These are phyloP conservation scores for Ambrosia trifida DNA, from an alignment of 129 eudicot genomes.

Conservation along the genomic window DNA sequence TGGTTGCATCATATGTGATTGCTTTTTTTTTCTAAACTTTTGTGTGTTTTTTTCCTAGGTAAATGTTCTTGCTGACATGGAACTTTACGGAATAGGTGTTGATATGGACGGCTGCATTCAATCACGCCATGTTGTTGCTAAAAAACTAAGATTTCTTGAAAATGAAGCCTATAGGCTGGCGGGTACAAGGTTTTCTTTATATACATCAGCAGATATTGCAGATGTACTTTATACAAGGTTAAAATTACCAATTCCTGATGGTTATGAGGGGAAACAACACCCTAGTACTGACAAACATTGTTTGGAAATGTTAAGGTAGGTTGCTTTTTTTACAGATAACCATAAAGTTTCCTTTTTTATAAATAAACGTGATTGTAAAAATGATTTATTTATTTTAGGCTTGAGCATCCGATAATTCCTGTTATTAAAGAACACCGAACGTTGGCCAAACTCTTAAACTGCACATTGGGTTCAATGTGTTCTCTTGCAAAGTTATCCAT, in stretches of 20 bases:
- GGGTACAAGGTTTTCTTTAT: conserved; percentile 82
- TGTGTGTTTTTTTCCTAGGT: conserved; percentile 46
- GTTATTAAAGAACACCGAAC: conserved; percentile 95
- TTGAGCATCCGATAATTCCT: conserved; percentile 90
- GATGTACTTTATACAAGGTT: conserved; percentile 79
- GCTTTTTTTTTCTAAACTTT: neutral
- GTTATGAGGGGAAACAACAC: conserved; percentile 76
- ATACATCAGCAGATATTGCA: conserved; percentile 92
- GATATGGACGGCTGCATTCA: conserved; percentile 95
- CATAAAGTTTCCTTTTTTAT: neutral
- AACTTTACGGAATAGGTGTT: conserved; percentile 86
- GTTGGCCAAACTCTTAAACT: conserved; percentile 74
- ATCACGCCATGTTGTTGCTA: conserved; percentile 69
- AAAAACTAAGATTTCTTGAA: conserved; percentile 75
- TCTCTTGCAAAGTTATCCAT: conserved; percentile 80
- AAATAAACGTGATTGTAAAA: neutral
- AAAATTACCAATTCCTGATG: conserved; percentile 85
- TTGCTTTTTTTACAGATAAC: neutral
- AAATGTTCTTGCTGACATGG: conserved; percentile 93
- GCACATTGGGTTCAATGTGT: conserved; percentile 88
- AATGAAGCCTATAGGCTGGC: conserved; percentile 80
- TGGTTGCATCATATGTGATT: neutral
- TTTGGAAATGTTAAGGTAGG: conserved; percentile 77
- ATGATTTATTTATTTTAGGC: conserved; percentile 38
- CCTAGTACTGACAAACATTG: conserved; percentile 97